These are phyloP conservation scores for Capronia epimyces DNA, from an alignment of 2,329 filamentous ascomycete genomes.

Conservation along the genomic window DNA sequence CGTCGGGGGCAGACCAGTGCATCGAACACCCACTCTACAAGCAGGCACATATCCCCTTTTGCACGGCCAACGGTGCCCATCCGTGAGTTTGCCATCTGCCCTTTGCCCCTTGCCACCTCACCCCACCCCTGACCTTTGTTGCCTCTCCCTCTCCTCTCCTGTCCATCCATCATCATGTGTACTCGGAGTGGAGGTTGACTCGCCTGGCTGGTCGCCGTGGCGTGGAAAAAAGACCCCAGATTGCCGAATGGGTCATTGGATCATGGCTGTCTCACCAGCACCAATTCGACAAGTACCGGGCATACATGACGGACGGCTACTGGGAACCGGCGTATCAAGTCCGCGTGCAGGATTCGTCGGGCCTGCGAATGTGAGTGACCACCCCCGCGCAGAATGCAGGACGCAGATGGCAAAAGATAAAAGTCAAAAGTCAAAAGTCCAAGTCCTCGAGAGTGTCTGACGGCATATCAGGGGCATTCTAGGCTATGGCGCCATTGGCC, in stretches of 20 bases:
- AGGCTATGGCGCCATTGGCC: constrained; percentile 58
- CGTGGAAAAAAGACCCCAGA: constrained; percentile 36
- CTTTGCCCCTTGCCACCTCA: no score
- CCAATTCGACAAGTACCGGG: constrained; percentile 32
- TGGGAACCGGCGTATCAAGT: constrained; percentile 31
- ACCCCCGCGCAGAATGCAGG: neutral
- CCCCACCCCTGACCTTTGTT: no score
- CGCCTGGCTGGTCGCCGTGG: neutral
- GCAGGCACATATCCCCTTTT: constrained; percentile 37
- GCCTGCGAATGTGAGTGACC: constrained; percentile 20
- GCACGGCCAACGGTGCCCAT: constrained; percentile 42
- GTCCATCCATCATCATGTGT: neutral
- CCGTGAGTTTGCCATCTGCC: no score
- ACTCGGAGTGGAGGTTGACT: neutral
- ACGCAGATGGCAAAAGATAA: no score
- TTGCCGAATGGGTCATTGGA: constrained; percentile 42
- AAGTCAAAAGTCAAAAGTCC: no score
- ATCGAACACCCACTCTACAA: constrained; percentile 34
- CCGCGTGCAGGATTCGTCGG: constrained; percentile 17
- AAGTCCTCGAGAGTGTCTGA: no score
- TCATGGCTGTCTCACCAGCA: constrained; percentile 35
- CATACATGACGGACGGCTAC: constrained; percentile 30
- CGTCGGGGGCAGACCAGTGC: constrained; percentile 45
- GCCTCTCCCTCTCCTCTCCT: neutral
- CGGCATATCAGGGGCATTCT: constrained; percentile 49